These are phyloP conservation scores for Claviceps quebecensis DNA, from an alignment of 2,329 filamentous ascomycete genomes.

Conservation along the genomic window DNA sequence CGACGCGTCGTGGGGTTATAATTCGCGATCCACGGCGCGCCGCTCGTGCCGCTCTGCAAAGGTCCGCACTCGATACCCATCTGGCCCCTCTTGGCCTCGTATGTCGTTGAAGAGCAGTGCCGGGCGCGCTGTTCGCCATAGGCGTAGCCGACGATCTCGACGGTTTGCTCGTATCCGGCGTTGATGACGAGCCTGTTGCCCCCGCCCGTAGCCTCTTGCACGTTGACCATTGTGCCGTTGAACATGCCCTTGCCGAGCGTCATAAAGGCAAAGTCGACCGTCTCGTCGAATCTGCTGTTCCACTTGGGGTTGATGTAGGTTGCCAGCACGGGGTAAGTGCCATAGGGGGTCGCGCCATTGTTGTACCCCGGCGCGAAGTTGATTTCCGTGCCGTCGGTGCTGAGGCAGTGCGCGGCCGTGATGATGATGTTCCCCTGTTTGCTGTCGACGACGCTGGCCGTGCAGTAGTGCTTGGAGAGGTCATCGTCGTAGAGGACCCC, in stretches of 20 bases:
- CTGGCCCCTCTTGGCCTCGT: conserved; percentile 6
- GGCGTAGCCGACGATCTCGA: conserved; percentile 7
- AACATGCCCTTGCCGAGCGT: conserved; percentile 6
- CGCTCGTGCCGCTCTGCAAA: conserved; percentile 6
- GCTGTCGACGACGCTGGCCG: conserved; percentile 7
- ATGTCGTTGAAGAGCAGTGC: conserved; percentile 5
- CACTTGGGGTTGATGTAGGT: conserved; percentile 3
- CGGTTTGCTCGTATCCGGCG: conserved; percentile 3
- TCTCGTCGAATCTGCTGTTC: conserved; percentile 3
- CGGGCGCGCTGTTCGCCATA: conserved; percentile 4
- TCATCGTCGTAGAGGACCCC: conserved; percentile 4
- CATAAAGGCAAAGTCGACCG: conserved; percentile 7
- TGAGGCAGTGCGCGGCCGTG: conserved; percentile 7
- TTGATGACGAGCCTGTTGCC: conserved; percentile 6
- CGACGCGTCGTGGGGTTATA: conserved; percentile 3
- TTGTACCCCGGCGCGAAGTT: conserved; percentile 7
- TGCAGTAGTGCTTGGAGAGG: conserved; percentile 5
- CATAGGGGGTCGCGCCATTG: conserved; percentile 6
- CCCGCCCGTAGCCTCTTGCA: conserved; percentile 5
- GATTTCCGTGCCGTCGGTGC: conserved; percentile 2
- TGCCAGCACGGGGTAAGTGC: conserved; percentile 5
- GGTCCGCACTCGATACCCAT: conserved; percentile 7
- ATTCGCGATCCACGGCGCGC: conserved; percentile 6
- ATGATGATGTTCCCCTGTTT: conserved; percentile 5
- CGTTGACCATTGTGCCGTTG: conserved; percentile 4